phyloP scores from a whole-genome alignment of 2,329 filamentous ascomycete species.

The Aphanocladium album region DNA sequence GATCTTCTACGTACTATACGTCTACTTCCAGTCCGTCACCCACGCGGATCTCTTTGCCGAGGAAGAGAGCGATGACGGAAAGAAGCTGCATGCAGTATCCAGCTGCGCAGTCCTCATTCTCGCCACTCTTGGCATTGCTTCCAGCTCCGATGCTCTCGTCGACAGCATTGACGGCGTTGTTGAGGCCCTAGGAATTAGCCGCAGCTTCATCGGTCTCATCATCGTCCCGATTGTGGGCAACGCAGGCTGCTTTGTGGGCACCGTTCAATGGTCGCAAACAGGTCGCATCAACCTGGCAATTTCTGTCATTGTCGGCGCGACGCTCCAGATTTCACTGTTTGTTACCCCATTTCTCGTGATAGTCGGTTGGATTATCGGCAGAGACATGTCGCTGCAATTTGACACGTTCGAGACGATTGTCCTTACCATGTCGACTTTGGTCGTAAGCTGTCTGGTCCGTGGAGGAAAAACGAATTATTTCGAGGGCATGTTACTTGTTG shows the following conservation, averaged over 20 bases:
- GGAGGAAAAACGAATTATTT: slow-evolving; percentile 18
- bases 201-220: slow-evolving; percentile 18
- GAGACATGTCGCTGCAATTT: slow-evolving; percentile 17
- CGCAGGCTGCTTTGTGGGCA: slow-evolving; percentile 16
- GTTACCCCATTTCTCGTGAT: slow-evolving; percentile 17
- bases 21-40: slow-evolving; percentile 11
- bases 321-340: slow-evolving; percentile 18
- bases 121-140: slow-evolving; percentile 16
- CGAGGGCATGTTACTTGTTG: slow-evolving; percentile 16
- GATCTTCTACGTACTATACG: slow-evolving; percentile 9
- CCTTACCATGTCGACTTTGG: slow-evolving; percentile 16
- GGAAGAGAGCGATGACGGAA: slow-evolving; percentile 8
- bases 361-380: slow-evolving; percentile 12
- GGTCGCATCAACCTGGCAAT: slow-evolving; percentile 18
- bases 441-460: slow-evolving; percentile 17
- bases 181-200: slow-evolving; percentile 15
- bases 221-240: slow-evolving; percentile 18
- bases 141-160: slow-evolving; percentile 24
- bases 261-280: slow-evolving; percentile 16
- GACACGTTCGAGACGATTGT: slow-evolving; percentile 18
- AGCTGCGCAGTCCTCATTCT: slow-evolving; percentile 16
- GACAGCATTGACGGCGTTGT: slow-evolving; percentile 19
- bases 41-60: slow-evolving; percentile 13
- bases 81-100: slow-evolving; percentile 15
- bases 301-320: slow-evolving; percentile 17